Conservation (phyloP, 163 green algal genomes). For the Scenedesmus sp. region DNA sequence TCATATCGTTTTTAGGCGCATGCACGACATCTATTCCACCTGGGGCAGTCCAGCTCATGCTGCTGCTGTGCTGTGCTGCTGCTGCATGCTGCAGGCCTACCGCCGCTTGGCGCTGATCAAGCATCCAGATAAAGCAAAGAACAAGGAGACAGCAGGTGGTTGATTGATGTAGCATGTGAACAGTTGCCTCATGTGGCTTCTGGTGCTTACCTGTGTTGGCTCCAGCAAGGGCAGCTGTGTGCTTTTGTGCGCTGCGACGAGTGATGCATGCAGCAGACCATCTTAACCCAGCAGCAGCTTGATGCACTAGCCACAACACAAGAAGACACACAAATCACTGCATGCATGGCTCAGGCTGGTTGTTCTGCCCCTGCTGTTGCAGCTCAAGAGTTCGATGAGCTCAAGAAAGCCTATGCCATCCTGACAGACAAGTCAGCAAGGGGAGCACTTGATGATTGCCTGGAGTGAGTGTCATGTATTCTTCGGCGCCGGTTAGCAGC, state of each 20-base stretch:
- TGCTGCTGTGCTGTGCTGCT: background rate
- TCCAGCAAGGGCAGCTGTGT: background rate
- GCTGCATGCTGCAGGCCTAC: conserved; percentile 74
- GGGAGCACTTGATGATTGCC: conserved; percentile 77
- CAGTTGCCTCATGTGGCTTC: background rate
- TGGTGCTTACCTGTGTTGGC: background rate
- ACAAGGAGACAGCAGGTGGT: conserved; percentile 77
- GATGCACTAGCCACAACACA: background rate
- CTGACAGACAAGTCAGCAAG: conserved; percentile 67
- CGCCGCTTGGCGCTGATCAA: conserved; percentile 80
- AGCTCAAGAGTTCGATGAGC: conserved; percentile 71
- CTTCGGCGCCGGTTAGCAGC: background rate
- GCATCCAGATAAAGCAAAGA: conserved; percentile 90
- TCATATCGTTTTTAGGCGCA: background rate
- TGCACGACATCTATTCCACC: background rate
- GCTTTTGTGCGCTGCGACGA: background rate
- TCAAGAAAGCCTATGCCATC: conserved; percentile 73
- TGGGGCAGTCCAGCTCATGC: background rate
- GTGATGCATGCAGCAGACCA: background rate
- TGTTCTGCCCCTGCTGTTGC: conserved; percentile 4
- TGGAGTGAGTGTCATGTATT: conserved; percentile 62
- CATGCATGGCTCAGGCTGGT: background rate
- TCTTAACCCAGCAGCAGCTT: background rate
- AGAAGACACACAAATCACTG: background rate
- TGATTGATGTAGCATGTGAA: conserved; percentile 1